Evolutionary conservation across 2,329 filamentous ascomycete species (phyloP), one percentile per base, ranked within the genome.

Genomic region (Neofusicoccum sp.): DNA sequence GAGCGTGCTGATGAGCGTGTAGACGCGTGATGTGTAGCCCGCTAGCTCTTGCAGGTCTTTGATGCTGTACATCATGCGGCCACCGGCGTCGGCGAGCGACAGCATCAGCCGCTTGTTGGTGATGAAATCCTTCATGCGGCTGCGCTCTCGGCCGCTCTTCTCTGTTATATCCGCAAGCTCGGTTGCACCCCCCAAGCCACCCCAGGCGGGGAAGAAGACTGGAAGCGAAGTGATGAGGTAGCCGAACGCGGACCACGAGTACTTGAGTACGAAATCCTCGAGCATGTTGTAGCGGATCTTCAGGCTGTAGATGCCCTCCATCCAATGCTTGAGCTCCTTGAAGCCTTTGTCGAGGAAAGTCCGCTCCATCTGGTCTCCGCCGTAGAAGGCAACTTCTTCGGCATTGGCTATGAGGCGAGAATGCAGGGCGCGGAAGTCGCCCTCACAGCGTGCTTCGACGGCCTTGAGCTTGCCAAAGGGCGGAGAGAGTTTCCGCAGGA

Each of bases 21-120:
- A 99, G 11, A 99, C 93, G 45, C 95, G 87, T 62, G 91, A 96
- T 0, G 95, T 99, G 78, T 98, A 96, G 24, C 95, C 95, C 4
- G 95, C 95, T 34, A 99, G 82, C 73, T 99, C 95, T 1, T 93
- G 93, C 36, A 99, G 85, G 71, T 99, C 96, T 77, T 99, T 99
- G 80, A 99, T 96, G 64, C 90, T 95, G 80, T 99, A 99, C 95
- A 99, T 99, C 91, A 99, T 97, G 48, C 95, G 86, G 28, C 93
- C 93, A 62, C 95, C 95, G 1, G 95, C 95, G 75, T 99, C 95
- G 8, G 95, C 95, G 38, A 99, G 84, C 14, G 93, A 98, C 33
- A 99, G 84, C 95, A 99, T 98, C 40, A 99, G 87, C 4, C 95
- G 87, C 76, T 99, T 98, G 79, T 99, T 99, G 11, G 95, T 99